Evolutionary conservation across 1,284 basidiomycete genomes (phyloP).

Genomic region (Cryptococcus amylolentus): DNA sequence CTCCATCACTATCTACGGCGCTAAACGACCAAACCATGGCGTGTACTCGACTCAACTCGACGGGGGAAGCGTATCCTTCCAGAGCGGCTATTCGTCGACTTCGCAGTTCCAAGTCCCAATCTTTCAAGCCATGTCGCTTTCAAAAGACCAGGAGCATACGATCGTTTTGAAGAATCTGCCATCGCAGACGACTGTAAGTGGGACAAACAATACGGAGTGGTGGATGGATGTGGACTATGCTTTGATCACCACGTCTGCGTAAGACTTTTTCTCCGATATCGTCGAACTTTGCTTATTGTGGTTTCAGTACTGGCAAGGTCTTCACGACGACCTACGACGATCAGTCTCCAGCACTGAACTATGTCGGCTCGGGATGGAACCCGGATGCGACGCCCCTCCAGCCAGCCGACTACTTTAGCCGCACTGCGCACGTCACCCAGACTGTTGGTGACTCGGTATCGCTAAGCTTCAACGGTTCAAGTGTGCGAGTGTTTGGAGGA

Average conservation of each 20-base stretch:
- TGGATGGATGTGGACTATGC: conserved; percentile 17
- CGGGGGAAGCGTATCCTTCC: conserved; percentile 5
- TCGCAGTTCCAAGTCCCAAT: conserved; percentile 11
- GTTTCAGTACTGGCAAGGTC: conserved; percentile 7
- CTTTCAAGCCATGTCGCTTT: conserved; percentile 8
- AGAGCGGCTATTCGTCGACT: conserved; percentile 4
- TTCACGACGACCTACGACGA: conserved; percentile 15
- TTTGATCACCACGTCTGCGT: conserved; percentile 8
- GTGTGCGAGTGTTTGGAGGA: conserved; percentile 15
- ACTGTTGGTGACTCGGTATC: conserved; percentile 4
- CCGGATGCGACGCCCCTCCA: neutral
- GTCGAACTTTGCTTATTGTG: neutral
- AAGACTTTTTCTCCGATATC: neutral
- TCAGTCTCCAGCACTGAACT: conserved; percentile 9
- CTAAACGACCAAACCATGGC: conserved; percentile 25
- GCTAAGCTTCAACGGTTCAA: conserved; percentile 20
- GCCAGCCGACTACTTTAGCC: conserved; percentile 8
- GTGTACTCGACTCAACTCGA: conserved; percentile 21
- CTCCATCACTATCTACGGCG: conserved; percentile 22
- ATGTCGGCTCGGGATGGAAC: conserved; percentile 4
- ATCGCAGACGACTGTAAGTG: neutral
- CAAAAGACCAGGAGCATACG: conserved; percentile 13
- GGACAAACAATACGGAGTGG: conserved; percentile 5
- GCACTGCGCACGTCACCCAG: conserved; percentile 1
- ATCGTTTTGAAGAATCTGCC: conserved; percentile 5